Evolutionary conservation across 2,329 filamentous ascomycete genomes (phyloP), one percentile per base, ranked within the genome.

Genomic region (Fusarium sp.): DNA sequence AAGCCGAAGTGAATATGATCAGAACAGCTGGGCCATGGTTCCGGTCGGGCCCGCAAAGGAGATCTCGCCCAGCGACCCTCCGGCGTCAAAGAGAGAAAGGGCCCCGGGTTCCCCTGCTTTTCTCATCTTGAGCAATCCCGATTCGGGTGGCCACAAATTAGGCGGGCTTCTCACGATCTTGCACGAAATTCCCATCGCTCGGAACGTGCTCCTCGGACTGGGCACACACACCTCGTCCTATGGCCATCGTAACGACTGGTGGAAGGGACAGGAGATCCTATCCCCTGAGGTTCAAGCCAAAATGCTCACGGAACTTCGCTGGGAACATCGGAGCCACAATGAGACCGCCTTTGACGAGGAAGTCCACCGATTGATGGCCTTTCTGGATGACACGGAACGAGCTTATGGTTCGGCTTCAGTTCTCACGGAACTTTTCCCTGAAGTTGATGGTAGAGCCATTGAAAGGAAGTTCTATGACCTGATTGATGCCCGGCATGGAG

Each of bases 301-400:
- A 57, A 78, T 82, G 75, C 78, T 73, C 17, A 79, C 73, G 49
- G 80, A 83, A 33, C 53, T 77, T 1, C 68, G 78, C 36, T 83
- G 78, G 79, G 79, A 76, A 6, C 77, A 79, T 12, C 64, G 33
- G 22, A 20, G 49, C 22, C 58, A 72, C 65, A 31, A 80, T 74
- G 35, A 80, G 79, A 56, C 79, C 14, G 79, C 84, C 20, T 83
- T 89, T 66, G 80, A 83, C 60, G 84, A 89, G 27, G 90, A 92
- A 77, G 72, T 91, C 2, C 90, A 92, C 72, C 88, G 90, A 16
- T 79, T 92, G 6, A 86, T 92, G 83, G 90, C 89, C 11, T 92
- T 92, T 69, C 83, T 92, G 4, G 90, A 92, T 65, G 82, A 80
- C 11, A 90, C 90, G 0, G 87, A 91, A 29, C 85, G 91, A 49